These are phyloP conservation scores for Parietaria judaica DNA, from an alignment of 306 rosid genomes.

Conservation along the genomic window DNA sequence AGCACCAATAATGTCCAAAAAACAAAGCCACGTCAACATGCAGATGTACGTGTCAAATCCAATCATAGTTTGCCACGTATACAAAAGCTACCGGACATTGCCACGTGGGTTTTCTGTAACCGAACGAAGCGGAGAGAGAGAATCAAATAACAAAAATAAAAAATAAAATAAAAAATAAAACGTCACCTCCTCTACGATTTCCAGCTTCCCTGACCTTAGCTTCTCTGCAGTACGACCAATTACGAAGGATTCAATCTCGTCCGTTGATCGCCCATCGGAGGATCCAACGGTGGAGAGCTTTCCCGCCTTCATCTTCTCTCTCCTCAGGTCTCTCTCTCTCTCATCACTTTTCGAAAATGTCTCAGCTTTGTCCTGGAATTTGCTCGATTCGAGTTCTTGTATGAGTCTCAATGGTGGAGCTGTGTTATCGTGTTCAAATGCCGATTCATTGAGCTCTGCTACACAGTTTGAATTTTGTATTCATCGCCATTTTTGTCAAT, in stretches of 20 bases:
- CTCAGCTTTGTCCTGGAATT: not conserved
- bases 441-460: not conserved
- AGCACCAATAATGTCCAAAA: too few relatives aligned
- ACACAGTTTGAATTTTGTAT: not conserved
- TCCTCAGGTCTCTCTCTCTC: not conserved
- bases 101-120: conserved; percentile 2
- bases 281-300: conserved; percentile 1
- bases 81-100: not conserved
- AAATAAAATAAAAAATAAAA: conserved; percentile 1
- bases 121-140: conserved; percentile 17
- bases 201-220: conserved; percentile 10
- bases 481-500: conserved; percentile 8
- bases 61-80: conserved; percentile 15
- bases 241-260: conserved; percentile 11
- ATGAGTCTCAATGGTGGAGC: too few relatives aligned
- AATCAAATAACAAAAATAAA: too few relatives aligned
- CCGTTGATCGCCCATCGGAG: conserved; percentile 16
- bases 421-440: too few relatives aligned
- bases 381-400: not conserved
- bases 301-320: conserved; percentile 1
- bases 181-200: conserved; percentile 26
- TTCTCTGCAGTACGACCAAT: conserved; percentile 8
- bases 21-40: not conserved
- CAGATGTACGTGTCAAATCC: not conserved
- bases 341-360: not conserved